These are phyloP conservation scores for Bretziella fagacearum DNA, from an alignment of 2,329 filamentous ascomycete genomes.

Conservation along the genomic window DNA sequence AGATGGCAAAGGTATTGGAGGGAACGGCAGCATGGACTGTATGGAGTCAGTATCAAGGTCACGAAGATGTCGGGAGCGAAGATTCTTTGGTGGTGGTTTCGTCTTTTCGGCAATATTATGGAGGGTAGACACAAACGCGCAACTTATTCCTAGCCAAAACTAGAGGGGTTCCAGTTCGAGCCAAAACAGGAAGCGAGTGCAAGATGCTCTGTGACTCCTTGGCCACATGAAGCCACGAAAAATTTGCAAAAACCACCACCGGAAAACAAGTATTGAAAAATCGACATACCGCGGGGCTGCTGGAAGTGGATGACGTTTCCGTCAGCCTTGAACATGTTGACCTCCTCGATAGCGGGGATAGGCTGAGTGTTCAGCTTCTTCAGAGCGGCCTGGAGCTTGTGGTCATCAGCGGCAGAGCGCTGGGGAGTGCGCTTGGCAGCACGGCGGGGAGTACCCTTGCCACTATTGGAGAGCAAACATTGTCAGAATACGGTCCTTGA, in stretches of 20 bases:
- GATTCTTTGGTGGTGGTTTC: too few relatives aligned
- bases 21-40: slow-evolving; percentile 91
- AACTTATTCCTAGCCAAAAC: not conserved
- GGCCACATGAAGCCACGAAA: not conserved
- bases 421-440: slow-evolving; percentile 97
- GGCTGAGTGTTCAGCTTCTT: slow-evolving; percentile 99
- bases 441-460: slow-evolving; percentile 94
- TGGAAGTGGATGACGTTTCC: slow-evolving; percentile 99
- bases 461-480: slow-evolving; percentile 31
- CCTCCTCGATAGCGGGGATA: slow-evolving; percentile 98
- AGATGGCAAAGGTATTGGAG: slow-evolving; percentile 98
- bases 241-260: not conserved
- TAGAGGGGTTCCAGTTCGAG: not conserved
- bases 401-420: slow-evolving; percentile 88
- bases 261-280: not conserved
- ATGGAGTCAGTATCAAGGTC: too few relatives aligned
- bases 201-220: slow-evolving; percentile 1
- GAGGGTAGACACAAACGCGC: not conserved
- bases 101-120: not conserved
- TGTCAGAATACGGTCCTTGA: slow-evolving; percentile 8
- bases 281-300: slow-evolving; percentile 74
- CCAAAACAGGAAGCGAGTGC: not conserved
- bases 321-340: slow-evolving; percentile 99
- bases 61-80: too few relatives aligned
- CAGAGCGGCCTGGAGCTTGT: slow-evolving; percentile 92